phyloP scores from a whole-genome alignment of 352 stramenopile species.

The Phytophthora macrochlamydospora region DNA sequence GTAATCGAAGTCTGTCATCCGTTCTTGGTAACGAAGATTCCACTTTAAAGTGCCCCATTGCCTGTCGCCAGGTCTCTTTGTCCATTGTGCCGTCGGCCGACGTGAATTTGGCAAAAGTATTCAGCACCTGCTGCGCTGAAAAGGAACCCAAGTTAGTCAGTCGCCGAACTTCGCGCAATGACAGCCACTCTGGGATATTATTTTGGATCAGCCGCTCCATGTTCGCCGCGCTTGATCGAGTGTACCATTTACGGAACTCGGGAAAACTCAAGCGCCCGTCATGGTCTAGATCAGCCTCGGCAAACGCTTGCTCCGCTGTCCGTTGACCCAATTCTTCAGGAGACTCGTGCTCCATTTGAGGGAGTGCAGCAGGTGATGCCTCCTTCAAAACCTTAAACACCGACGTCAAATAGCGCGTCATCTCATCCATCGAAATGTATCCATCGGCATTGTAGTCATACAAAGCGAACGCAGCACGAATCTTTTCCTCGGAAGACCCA shows the following conservation, averaged over 20 bases:
- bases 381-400: conserved; percentile 88
- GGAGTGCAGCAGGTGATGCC: conserved; percentile 52
- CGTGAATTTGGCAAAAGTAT: conserved; percentile 75
- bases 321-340: conserved; percentile 61
- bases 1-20: conserved; percentile 52
- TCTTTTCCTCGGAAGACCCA: conserved; percentile 77
- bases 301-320: conserved; percentile 80
- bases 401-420: conserved; percentile 85
- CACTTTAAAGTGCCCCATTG: conserved; percentile 61
- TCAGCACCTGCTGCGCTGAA: conserved; percentile 73
- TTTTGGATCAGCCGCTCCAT: conserved; percentile 84
- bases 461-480: conserved; percentile 76
- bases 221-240: conserved; percentile 68
- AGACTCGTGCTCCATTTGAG: conserved; percentile 57
- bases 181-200: conserved; percentile 80
- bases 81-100: conserved; percentile 73
- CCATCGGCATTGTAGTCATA: conserved; percentile 89
- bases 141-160: conserved; percentile 80
- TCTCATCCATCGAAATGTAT: conserved; percentile 84
- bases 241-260: conserved; percentile 88
- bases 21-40: conserved; percentile 17
- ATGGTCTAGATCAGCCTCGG: conserved; percentile 68
- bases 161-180: conserved; percentile 72
- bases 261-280: conserved; percentile 74
- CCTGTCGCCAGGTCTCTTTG: conserved; percentile 63